A percentile compares a stretch with the other conserved stretches of the same genome.
Conservation (phyloP, 495 filamentous ascomycete genomes). For the Hypoxylon fragiforme region DNA sequence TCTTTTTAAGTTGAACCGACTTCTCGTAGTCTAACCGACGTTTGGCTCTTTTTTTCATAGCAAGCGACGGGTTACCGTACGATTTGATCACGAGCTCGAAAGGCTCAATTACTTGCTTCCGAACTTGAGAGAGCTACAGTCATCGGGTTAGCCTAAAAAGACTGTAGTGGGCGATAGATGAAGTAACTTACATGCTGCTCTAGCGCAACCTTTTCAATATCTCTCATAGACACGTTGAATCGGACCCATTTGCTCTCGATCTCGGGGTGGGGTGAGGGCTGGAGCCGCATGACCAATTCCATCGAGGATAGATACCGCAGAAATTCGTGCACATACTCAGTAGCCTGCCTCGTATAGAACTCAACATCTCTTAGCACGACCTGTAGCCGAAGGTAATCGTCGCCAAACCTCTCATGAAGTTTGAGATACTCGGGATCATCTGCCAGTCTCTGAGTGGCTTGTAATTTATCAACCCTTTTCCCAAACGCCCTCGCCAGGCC, state of each 20-base stretch:
- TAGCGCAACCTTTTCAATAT: conserved; percentile 74
- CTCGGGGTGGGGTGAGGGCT: conserved; percentile 69
- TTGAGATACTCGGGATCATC: conserved; percentile 80
- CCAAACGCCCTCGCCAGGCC: conserved; percentile 86
- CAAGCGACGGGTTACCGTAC: conserved; percentile 76
- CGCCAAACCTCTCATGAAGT: conserved; percentile 76
- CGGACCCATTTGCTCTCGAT: conserved; percentile 89
- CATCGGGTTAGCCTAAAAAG: conserved; percentile 2
- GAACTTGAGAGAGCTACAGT: conserved; percentile 69
- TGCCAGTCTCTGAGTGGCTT: conserved; percentile 64
- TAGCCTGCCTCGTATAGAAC: conserved; percentile 74
- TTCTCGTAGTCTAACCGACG: conserved; percentile 85
- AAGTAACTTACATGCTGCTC: conserved; percentile 77
- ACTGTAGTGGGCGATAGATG: neutral
- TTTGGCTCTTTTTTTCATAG: conserved; percentile 92
- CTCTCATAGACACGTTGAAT: conserved; percentile 77
- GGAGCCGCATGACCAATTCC: conserved; percentile 63
- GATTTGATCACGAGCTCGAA: conserved; percentile 79
- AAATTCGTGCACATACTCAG: conserved; percentile 72
- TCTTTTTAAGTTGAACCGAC: conserved; percentile 61
- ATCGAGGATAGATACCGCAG: conserved; percentile 70
- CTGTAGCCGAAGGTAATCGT: conserved; percentile 86
- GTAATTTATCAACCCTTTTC: conserved; percentile 75
- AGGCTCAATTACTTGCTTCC: conserved; percentile 82
- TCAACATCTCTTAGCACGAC: conserved; percentile 89